Conservation (phyloP, 352 stramenopile genomes). For the Globisporangium polare region DNA sequence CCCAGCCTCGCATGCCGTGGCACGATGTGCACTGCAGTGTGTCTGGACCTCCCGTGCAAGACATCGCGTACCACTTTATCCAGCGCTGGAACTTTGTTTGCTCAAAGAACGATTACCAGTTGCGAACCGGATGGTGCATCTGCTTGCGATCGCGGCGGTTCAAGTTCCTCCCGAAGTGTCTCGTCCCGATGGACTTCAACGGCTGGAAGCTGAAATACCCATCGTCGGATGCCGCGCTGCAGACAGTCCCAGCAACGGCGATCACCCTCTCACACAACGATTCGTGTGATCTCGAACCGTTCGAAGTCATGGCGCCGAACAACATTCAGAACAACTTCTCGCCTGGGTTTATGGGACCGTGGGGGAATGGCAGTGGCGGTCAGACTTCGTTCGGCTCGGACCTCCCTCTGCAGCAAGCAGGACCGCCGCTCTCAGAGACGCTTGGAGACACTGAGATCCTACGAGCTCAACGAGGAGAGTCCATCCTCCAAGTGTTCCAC, state of each 20-base stretch:
- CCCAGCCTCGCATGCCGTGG: conserved; percentile 86
- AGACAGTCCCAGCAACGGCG: conserved; percentile 31
- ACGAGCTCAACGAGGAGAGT: conserved; percentile 56
- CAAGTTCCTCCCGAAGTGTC: conserved; percentile 79
- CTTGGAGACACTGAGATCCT: conserved; percentile 50
- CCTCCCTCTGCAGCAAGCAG: conserved; percentile 10
- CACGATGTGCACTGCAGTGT: conserved; percentile 87
- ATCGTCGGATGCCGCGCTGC: conserved; percentile 43
- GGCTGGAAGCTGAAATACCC: conserved; percentile 75
- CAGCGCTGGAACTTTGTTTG: conserved; percentile 91
- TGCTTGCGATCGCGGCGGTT: conserved; percentile 80
- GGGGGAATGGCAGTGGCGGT: conserved; percentile 8
- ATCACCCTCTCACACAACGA: conserved; percentile 53
- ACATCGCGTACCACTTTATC: conserved; percentile 89
- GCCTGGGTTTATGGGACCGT: conserved; percentile 12
- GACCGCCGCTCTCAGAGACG: conserved; percentile 18
- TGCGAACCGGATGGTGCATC: conserved; percentile 86
- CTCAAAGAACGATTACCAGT: conserved; percentile 85
- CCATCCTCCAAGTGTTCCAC: conserved; percentile 63
- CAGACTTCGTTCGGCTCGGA: conserved; percentile 14
- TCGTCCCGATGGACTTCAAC: conserved; percentile 86
- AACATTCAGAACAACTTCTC: conserved; percentile 8
- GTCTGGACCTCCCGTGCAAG: conserved; percentile 71
- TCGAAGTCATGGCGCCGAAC: conserved; percentile 20
- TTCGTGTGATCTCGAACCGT: conserved; percentile 34